Percentiles rank a stretch among this genome's conserved stretches.
Evolutionary conservation across 2,329 filamentous ascomycete genomes (phyloP).

Genomic region (Ophidiomyces ophidiicola): DNA sequence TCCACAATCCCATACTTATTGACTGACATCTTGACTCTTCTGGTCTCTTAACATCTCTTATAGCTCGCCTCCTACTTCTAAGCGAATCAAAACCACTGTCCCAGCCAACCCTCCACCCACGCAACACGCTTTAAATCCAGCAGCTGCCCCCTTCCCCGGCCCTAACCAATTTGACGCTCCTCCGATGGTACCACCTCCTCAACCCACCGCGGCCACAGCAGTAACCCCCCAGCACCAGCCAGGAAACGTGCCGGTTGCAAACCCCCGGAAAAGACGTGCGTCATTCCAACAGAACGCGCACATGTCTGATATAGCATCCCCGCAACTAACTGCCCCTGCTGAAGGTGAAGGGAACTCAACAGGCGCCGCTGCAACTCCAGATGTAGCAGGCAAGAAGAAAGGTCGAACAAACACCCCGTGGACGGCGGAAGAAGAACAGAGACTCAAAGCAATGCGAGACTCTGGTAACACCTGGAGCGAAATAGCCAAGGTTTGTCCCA

Average conservation of each 20-base stretch:
- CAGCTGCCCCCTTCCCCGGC: slow-evolving; percentile 27
- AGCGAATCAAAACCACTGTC: slow-evolving; percentile 32
- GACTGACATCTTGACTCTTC: slow-evolving; percentile 13
- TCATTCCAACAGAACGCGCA: slow-evolving; percentile 28
- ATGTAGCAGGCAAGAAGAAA: slow-evolving; percentile 56
- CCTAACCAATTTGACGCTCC: slow-evolving; percentile 28
- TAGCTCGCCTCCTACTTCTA: slow-evolving; percentile 33
- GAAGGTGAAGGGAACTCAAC: slow-evolving; percentile 25
- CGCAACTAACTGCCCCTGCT: slow-evolving; percentile 21
- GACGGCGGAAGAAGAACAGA: slow-evolving; percentile 86
- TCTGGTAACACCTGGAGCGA: slow-evolving; percentile 91
- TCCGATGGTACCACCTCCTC: slow-evolving; percentile 27
- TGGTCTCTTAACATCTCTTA: slow-evolving; percentile 10
- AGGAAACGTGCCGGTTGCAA: slow-evolving; percentile 23
- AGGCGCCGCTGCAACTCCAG: slow-evolving; percentile 37
- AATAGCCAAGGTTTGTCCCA: slow-evolving; percentile 69
- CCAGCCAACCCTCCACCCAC: slow-evolving; percentile 25
- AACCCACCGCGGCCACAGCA: slow-evolving; percentile 18
- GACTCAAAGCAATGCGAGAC: slow-evolving; percentile 89
- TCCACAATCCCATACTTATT: slow-evolving; percentile 5
- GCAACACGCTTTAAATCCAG: slow-evolving; percentile 29
- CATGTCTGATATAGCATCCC: slow-evolving; percentile 28
- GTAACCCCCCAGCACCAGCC: too few species aligned
- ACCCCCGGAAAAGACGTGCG: slow-evolving; percentile 36
- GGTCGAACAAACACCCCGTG: slow-evolving; percentile 97